Base-by-base conservation (phyloP, 2,329 filamentous ascomycete genomes). In the Alternaria viburni region DNA sequence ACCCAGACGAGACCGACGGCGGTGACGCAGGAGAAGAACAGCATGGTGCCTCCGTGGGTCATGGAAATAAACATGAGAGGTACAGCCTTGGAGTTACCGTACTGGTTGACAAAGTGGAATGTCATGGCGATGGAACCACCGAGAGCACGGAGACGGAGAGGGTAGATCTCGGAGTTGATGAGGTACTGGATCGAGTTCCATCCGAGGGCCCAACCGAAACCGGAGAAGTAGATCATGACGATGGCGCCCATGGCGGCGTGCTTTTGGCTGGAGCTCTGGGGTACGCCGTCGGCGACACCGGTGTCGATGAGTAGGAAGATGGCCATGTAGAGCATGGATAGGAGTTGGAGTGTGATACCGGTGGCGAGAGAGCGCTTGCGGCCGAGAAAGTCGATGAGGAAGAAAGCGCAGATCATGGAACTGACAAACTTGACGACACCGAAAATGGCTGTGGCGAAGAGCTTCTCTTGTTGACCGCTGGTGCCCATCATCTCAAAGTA, bases 111-210 rank as follows among this genome's bases (percentile, higher is more conserved):
- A 74, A 93, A 93, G 79, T 94, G 91, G 62, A 93, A 86, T 0
- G 88, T 91, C 91, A 93, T 93, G 50, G 90, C 88, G 74, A 91
- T 84, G 0, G 88, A 91, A 0, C 90, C 91, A 19, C 89, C 88
- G 10, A 93, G 80, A 5, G 91, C 90, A 59, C 91, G 87, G 54
- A 94, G 88, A 4, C 91, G 86, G 10, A 93, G 84, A 1, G 91
- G 91, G 81, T 92, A 94, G 64, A 94, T 85, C 75, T 94, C 91
- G 1, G 90, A 90, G 13, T 91, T 93, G 59, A 94, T 86, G 5
- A 94, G 85, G 75, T 93, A 94, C 79, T 93, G 91, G 84, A 92
- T 91, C 1, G 85, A 87, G 81, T 93, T 93, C 90, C 89, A 93
- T 36, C 76, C 76, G 2, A 80, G 68, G 2, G 79, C 79, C 79